Evolutionary conservation across 2,329 filamentous ascomycete species (phyloP).

Genomic region (Ceratocystiopsis minuta): DNA sequence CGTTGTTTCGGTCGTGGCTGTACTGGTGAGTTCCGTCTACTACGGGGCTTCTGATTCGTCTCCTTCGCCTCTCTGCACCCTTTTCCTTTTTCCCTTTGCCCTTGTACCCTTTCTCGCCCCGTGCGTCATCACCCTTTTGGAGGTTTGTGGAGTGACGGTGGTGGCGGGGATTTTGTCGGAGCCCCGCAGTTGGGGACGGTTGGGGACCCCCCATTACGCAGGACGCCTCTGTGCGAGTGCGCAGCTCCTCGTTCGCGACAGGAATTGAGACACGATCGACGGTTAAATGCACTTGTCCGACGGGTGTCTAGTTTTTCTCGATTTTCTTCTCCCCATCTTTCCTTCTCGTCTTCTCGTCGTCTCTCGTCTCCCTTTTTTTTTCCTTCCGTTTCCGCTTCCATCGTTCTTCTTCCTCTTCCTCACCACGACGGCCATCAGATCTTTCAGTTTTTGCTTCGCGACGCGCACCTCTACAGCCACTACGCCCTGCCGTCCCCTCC

Average conservation of each 20-base stretch:
- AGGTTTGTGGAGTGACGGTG: not conserved
- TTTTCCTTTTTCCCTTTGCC: not conserved
- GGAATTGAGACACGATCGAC: too few relatives aligned
- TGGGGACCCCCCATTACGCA: too few relatives aligned
- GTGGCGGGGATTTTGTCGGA: too few relatives aligned
- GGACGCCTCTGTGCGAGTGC: not conserved
- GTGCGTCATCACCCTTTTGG: not conserved
- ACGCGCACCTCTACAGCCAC: constrained; percentile 28
- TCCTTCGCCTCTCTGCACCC: not conserved
- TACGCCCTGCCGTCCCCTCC: constrained; percentile 16
- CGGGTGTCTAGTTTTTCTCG: not conserved
- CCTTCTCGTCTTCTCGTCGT: not conserved
- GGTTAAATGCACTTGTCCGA: too few relatives aligned
- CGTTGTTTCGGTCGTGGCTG: constrained; percentile 10
- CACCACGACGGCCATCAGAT: too few relatives aligned
- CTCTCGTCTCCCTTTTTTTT: constrained; percentile 3
- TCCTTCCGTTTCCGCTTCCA: not conserved
- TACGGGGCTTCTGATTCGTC: too few relatives aligned
- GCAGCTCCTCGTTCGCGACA: too few relatives aligned
- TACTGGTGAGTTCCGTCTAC: constrained; percentile 8
- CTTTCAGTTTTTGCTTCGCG: constrained; percentile 30
- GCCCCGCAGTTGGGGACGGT: too few relatives aligned
- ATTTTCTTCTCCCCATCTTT: not conserved
- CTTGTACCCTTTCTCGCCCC: not conserved
- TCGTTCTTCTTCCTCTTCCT: not conserved